Base-by-base conservation (phyloP, 169 alveolate genomes). In the Sarcocystis neurona region DNA sequence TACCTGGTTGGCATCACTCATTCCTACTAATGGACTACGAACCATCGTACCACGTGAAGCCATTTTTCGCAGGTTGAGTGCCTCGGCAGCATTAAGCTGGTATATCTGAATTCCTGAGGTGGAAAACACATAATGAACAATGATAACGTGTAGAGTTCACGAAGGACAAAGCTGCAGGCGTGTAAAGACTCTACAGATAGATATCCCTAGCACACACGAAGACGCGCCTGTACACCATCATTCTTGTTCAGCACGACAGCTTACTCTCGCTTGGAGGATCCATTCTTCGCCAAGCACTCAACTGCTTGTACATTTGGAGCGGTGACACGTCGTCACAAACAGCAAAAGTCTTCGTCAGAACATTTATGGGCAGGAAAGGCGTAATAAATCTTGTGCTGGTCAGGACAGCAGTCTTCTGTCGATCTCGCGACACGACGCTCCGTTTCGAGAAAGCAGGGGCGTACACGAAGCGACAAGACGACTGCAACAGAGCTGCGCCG, bases 401-500 rank as follows among this genome's bases (percentile, higher is more conserved):
- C 34, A n/a, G 39, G 79, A 2, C 6, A 1, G 53, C 82, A 1
- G 82, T 1, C 56, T 72, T 15, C 66, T 53, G 23, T 53, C 66
- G 10, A 4, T 39, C 58, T 5, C 0, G 2, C 41, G 56, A 72
- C 58, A 32, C 8, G 56, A 23, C 82, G 82, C 3, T 18, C 4
- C 37, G 5, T n/a, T n/a, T n/a, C n/a, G n/a, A n/a, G n/a, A n/a
- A n/a, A n/a, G n/a, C n/a, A n/a, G 82, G 56, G 47, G 41, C 46
- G 56, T 15, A 72, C 23, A 39, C 82, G 34, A 72, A 72, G 82
- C 82, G 82, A 56, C 82, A 72, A 23, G 30, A 39, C 18, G 56
- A 30, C 32, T 72, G 82, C 15, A 72, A 6, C 15, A 72, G 56
- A 8, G 82, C 82, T 39, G 41, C 10, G 56, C 41, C 27, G 3